These are phyloP conservation scores for Lentinula raphanica DNA, from an alignment of 768 basidiomycete genomes.

Conservation along the genomic window DNA sequence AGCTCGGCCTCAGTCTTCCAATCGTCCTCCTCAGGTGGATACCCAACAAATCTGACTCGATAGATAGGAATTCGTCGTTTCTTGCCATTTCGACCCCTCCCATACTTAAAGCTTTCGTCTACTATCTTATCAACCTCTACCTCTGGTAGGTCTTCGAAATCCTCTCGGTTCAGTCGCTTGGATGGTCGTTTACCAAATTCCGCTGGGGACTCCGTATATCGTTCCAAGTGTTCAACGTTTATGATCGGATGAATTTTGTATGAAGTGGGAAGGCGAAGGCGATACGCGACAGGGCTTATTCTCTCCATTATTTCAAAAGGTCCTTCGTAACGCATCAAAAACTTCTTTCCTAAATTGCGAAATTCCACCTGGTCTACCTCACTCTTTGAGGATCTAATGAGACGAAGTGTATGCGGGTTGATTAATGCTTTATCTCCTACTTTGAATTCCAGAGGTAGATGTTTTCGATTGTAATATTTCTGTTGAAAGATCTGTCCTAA, in stretches of 20 bases:
- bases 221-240: constrained; percentile 27
- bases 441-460: not conserved
- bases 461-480: not conserved
- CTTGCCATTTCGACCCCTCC: no score
- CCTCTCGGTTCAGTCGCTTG: constrained; percentile 7
- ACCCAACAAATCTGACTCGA: constrained; percentile 1
- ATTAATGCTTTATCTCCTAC: not conserved
- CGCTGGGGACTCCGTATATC: constrained; percentile 17
- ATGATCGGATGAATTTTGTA: constrained; percentile 27
- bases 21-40: not conserved
- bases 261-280: constrained; percentile 20
- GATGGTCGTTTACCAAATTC: constrained; percentile 14
- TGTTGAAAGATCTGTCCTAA: not conserved
- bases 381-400: no score
- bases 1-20: not conserved
- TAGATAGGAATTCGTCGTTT: not conserved
- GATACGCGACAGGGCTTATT: constrained; percentile 23
- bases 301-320: constrained; percentile 26
- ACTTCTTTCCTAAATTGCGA: constrained; percentile 17
- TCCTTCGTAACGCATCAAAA: constrained; percentile 24
- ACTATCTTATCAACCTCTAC: constrained; percentile 1
- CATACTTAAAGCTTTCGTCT: no score
- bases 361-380: no score
- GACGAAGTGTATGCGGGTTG: not conserved
- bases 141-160: constrained; percentile 9